Base-by-base conservation (phyloP, 352 stramenopile species). In the Globisporangium iwayamae region DNA sequence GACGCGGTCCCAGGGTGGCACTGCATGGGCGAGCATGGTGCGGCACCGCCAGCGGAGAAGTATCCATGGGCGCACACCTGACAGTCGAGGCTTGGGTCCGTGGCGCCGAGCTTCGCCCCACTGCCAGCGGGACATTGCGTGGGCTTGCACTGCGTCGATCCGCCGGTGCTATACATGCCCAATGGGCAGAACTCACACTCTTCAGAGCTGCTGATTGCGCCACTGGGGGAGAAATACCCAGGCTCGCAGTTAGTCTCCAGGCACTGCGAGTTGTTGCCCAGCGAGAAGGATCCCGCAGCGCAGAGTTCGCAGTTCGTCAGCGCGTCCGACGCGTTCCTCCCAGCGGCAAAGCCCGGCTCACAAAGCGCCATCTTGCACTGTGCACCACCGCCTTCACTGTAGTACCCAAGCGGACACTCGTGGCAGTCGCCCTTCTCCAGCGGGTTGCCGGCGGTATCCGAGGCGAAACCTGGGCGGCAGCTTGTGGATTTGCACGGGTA, bases 361-460 rank as follows among this genome's bases (percentile, higher is more conserved):
- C 76, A 85, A 20, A 60, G 55, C n/a, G 76, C 73, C 56, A 61
- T 66, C 48, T 71, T 66, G 45, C 73, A 85, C 63, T 78, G 69
- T 22, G 59, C 72, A 16, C 60, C 56, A 14, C 72, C 74, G 11
- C 74, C 76, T 20, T 65, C 69, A 32, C 68, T 74, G 63, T 70
- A 85, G 56, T 66, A 79, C 2, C 76, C 76, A 5, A 79, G 65
- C 4, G 61, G 36, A 60, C 76, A 85, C 6, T 62, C 64, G 63
- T 73, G 69, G 59, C 76, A 85, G 61, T 77, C 70, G 55, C 76
- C 76, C 58, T 77, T 78, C 65, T 79, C 73, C 13, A 85, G 72
- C 28, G 65, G 68, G 50, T 75, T 79, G 18, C 71, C 74, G 10
- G 48, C 47, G 8, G 65, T 68, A 11, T 60, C 54, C 7, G 76